Percentiles rank a stretch among this genome's conserved stretches.
These are phyloP conservation scores for Nicotiana paniculata DNA, from an alignment of 257 asterid species.

Conservation along the genomic window DNA sequence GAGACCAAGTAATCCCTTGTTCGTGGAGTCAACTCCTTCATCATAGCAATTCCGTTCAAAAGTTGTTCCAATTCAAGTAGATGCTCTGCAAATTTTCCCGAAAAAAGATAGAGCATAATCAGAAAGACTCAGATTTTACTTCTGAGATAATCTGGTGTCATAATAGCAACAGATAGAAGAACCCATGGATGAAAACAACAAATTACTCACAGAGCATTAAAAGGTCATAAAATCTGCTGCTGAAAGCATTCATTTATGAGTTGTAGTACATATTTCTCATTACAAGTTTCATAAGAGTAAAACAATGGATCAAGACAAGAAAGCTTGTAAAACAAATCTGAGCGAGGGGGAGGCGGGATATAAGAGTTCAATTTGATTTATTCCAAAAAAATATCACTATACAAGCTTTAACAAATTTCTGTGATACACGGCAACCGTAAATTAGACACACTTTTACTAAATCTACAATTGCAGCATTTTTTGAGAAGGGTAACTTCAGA, in stretches of 20 bases:
- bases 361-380: neutral
- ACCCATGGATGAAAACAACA: neutral
- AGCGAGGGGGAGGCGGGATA: neutral
- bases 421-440: neutral
- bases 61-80: slow-evolving; percentile 66
- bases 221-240: neutral
- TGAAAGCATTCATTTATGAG: neutral
- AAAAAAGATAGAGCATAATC: neutral
- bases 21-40: slow-evolving; percentile 81
- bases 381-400: neutral
- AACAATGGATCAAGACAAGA: too few species aligned
- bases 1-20: slow-evolving; percentile 77
- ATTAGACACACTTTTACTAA: neutral
- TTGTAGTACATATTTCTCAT: neutral
- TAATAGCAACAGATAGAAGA: neutral
- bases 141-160: neutral
- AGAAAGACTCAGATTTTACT: neutral
- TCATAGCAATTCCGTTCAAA: slow-evolving; percentile 64
- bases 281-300: neutral
- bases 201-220: neutral
- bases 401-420: neutral
- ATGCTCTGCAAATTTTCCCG: slow-evolving; percentile 33
- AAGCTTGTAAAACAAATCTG: neutral
- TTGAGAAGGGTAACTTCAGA: neutral
- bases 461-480: neutral